Conservation (phyloP, 345 rosid species). For the Acer saccharum region DNA sequence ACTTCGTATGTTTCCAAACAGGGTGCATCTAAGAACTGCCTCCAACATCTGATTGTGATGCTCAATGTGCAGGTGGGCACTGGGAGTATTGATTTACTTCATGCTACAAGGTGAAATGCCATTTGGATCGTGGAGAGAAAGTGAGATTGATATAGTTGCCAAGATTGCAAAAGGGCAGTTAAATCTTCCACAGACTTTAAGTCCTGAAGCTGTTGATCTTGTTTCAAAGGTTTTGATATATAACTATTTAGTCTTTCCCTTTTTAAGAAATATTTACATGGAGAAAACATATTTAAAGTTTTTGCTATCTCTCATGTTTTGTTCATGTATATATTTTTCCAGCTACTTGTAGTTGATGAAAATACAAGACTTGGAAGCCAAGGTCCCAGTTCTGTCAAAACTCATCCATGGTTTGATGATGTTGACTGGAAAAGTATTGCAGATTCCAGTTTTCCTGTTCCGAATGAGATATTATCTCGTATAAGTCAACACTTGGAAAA, state of each 20-base stretch:
- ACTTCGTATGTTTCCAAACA: background rate
- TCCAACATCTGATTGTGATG: slow-evolving; percentile 1
- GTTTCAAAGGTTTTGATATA: slow-evolving; percentile 59
- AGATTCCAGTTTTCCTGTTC: slow-evolving; percentile 54
- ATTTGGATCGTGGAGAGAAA: slow-evolving; percentile 84
- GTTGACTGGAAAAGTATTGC: slow-evolving; percentile 64
- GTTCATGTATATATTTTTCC: slow-evolving; percentile 15
- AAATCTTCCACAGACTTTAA: slow-evolving; percentile 52
- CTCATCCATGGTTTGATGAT: slow-evolving; percentile 75
- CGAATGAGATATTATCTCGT: slow-evolving; percentile 57
- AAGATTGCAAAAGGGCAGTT: slow-evolving; percentile 84
- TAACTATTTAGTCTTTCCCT: background rate
- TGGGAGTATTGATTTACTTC: slow-evolving; percentile 82
- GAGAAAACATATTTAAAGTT: background rate
- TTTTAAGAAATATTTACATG: too few species aligned
- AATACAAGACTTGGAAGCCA: slow-evolving; percentile 64
- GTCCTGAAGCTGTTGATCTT: slow-evolving; percentile 71
- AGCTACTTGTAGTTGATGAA: slow-evolving; percentile 87
- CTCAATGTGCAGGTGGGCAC: slow-evolving; percentile 71
- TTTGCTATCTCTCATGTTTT: background rate
- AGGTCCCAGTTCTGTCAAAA: slow-evolving; percentile 58
- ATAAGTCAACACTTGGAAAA: slow-evolving; percentile 50
- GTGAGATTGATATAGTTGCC: slow-evolving; percentile 69
- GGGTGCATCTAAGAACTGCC: background rate
- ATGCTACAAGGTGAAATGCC: slow-evolving; percentile 85